These are phyloP conservation scores for Lophiostoma macrostomum DNA, from an alignment of 495 filamentous ascomycete species.

Conservation along the genomic window DNA sequence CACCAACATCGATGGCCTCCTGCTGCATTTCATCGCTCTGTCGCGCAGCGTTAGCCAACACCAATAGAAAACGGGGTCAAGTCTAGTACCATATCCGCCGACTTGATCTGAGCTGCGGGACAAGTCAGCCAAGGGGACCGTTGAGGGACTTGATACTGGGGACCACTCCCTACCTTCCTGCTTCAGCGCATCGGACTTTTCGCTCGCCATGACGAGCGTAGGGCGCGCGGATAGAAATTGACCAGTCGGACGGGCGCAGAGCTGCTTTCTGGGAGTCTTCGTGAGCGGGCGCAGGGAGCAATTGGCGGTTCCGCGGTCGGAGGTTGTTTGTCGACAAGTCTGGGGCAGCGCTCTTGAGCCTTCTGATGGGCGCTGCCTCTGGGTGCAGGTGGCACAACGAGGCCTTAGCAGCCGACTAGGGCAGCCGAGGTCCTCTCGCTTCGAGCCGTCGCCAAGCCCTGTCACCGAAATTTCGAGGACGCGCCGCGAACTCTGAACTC, in stretches of 20 bases:
- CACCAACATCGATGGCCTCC: constrained; percentile 91
- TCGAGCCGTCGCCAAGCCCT: not conserved
- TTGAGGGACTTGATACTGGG: no score
- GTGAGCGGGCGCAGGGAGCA: no score
- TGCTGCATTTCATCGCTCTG: constrained; percentile 96
- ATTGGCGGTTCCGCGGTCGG: not conserved
- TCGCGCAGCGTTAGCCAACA: constrained; percentile 8
- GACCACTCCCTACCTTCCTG: constrained; percentile 70
- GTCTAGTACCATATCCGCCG: constrained; percentile 83
- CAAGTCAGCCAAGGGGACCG: no score
- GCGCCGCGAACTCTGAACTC: not conserved
- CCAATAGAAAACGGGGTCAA: not conserved
- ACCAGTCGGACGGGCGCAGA: no score
- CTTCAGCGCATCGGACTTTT: constrained; percentile 53
- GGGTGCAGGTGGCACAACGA: not conserved
- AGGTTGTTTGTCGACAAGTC: not conserved
- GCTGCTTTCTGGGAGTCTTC: no score
- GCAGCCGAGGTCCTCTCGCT: no score
- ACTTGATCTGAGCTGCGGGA: constrained; percentile 91
- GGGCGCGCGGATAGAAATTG: not conserved
- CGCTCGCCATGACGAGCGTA: constrained; percentile 24
- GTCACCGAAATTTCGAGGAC: not conserved
- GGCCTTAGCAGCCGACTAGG: not conserved
- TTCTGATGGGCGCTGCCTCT: constrained; percentile 8
- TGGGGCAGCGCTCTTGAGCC: not conserved